Evolutionary conservation across 257 asterid genomes (phyloP), one percentile per base, ranked within the genome.

Genomic region (Parsonsia alboflavescens): DNA sequence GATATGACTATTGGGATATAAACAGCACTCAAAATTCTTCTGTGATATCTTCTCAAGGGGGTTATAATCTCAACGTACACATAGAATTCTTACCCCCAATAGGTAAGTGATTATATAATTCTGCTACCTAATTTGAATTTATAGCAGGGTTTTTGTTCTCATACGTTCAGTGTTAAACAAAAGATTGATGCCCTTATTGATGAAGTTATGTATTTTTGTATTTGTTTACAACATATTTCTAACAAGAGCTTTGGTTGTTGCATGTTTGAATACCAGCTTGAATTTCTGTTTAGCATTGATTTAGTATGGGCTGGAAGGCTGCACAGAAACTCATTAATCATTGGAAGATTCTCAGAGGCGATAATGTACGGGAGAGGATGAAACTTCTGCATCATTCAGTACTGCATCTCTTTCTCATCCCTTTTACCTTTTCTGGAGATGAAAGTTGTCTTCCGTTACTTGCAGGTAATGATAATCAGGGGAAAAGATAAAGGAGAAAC

Each of bases 401-500:
- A 33, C 48, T 66, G 33, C 6, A 5, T 67, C 28, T 67, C 71
- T 67, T 6, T 36, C 22, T 66, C 22, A 41, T 67, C 33, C 36
- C 26, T 7, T 44, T 10, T 68, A 19, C 41, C 33, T 44, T 21
- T 36, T 16, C 26, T 39, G 70, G 50, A 10, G 10, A 39, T 39
- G 50, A 65, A 2, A 39, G 17, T 71, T 64, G 65, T 50, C 24
- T 28, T 50, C 68, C 42, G 13, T 79, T 61, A 2, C 64, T 82
- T 79, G 74, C 85, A 95, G 99, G 97, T 92, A 21, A 85, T 92
- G 98, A 87, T 92, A 78, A 90, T 87, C 75, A 84, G 99, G 76
- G 98, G 98, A 44, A 95, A 95, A 80, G 98, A 92, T 79, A 95
- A 82, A 86, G 99, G 99, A 48, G 99, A 89, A 87, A 84, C 91